phyloP scores from a whole-genome alignment of 306 rosid genomes.

The Cyclanthera cordifolia region DNA sequence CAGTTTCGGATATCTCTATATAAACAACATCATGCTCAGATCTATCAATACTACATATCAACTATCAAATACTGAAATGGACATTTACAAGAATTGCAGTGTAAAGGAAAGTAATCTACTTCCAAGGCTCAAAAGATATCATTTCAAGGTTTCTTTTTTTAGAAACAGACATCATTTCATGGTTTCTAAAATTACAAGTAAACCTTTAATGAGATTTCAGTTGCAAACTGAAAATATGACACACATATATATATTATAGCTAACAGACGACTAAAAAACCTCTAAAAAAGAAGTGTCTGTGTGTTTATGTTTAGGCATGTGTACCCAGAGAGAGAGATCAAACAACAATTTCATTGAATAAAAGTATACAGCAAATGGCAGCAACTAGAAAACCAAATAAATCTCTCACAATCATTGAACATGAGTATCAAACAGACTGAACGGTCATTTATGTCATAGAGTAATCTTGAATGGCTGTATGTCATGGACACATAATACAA shows the following conservation, averaged over 20 bases:
- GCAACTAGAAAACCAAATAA: background rate
- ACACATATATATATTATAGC: background rate
- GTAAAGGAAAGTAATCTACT: slow-evolving; percentile 3
- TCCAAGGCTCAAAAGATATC: background rate
- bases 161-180: too few species aligned
- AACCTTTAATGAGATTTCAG: background rate
- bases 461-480: background rate
- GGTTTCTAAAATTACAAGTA: background rate
- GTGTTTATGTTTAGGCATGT: background rate
- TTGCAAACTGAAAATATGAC: background rate
- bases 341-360: background rate
- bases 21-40: background rate
- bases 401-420: background rate
- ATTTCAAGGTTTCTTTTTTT: background rate
- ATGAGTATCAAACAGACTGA: background rate
- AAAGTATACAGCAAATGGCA: background rate
- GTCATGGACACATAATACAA: background rate
- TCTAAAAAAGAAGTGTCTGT: background rate
- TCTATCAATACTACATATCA: background rate
- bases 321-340: background rate
- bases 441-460: background rate
- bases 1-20: slow-evolving; percentile 13
- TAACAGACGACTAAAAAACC: background rate
- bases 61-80: background rate
- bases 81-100: background rate